Base-by-base conservation (phyloP, 140 eudicot species). In the Anethum foeniculum region DNA sequence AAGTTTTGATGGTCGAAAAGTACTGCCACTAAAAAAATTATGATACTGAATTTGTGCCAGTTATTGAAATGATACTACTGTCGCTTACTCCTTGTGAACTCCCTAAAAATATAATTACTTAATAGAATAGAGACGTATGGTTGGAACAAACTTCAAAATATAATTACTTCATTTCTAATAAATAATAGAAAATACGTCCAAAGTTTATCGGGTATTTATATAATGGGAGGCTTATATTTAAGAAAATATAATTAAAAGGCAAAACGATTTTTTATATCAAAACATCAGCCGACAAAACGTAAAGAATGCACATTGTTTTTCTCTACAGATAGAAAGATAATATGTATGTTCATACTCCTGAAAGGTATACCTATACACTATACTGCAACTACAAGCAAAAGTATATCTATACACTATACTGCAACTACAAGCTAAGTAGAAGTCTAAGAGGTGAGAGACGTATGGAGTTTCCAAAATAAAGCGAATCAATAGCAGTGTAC, bases 321-420 rank as follows among this genome's bases (percentile, higher is more conserved):
- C 16, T 41, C 11, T 23, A 72, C 77, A 39, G 27, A 72, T 18
- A 72, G 77, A 72, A 72, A 72, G 76, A 23, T 72, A 72, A 19
- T 18, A 72, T 72, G 25, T 7, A 71, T 19, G 47, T 36, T 9
- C 76, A 32, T 16, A 34, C 48, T 69, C 47, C 23, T 38, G 38
- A 34, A 16, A 38, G 1, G 1, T 30, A 5, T 32, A 62, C 34
- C 11, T 39, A 39, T 39, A 39, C 6, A 39, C 38, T 60, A 3
- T n/a, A 60, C 32, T 60, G 69, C 16, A 62, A 2, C 18, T 2
- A 62, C 16, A 62, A 62, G n/a, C n/a, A 34, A 16, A 38, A 1
- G 1, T 30, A 5, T 32, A 62, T 16, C 11, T 39, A 39, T 39
- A 39, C 6, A 39, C 38, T 60, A 3, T n/a, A 60, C 32, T 60